Evolutionary conservation across 2,329 filamentous ascomycete species (phyloP), one percentile per base, ranked within the genome.

Genomic region (Pseudogymnoascus sp.): DNA sequence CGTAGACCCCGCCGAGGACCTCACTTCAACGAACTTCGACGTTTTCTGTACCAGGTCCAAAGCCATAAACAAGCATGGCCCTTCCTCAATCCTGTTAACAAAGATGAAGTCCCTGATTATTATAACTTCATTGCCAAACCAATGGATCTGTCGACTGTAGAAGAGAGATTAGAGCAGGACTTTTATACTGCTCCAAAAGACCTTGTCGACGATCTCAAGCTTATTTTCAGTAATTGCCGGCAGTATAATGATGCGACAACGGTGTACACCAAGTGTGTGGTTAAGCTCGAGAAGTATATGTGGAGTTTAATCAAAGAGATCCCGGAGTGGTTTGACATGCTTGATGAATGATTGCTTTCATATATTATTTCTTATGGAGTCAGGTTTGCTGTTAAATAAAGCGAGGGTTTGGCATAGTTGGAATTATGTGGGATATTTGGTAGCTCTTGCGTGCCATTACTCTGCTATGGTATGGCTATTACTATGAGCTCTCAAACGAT

Each of bases 71-170:
- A 89, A 6, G 89, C 92, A 0, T 99, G 94, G 94, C 94, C 94
- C 0, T 99, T 99, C 79, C 82, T 94, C 33, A 84, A 91, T 26
- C 93, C 94, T 0, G 94, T 99, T 67, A 97, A 95, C 73, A 87
- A 88, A 67, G 94, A 99, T 69, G 94, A 97, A 67, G 94, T 99
- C 0, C 86, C 91, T n/a, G 94, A 99, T 74, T 99, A 99, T 77
- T 97, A 97, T 78, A 91, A 96, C 63, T 92, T 97, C 64, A 99
- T 99, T 78, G 92, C 92, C 72, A 89, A 96, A 73, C 94, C 94
- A 36, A 99, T 99, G 94, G 94, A 97, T 72, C 80, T 97, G 57
- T 87, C 84, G 57, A 97, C 92, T 17, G 97, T 99, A 93, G 94
- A 97, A 75, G 86, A 85, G 68, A 96, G 96, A 75, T 87, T 97